Evolutionary conservation across 352 stramenopile species (phyloP).

Genomic region (Phytophthora rubi): DNA sequence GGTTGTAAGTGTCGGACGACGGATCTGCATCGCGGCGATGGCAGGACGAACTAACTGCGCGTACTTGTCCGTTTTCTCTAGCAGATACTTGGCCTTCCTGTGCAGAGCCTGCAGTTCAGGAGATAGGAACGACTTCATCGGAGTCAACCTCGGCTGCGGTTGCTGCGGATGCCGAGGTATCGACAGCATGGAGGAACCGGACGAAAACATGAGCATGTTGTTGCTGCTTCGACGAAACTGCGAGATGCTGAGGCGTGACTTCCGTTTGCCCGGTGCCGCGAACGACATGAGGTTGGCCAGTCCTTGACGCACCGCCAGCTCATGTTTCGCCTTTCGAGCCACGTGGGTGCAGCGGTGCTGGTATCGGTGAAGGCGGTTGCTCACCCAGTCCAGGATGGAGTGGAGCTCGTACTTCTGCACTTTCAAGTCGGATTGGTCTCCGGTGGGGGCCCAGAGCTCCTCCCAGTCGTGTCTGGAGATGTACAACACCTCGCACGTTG

Average conservation of each 20-base stretch:
- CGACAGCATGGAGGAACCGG: not conserved
- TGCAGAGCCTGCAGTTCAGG: not conserved
- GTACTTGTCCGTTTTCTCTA: not conserved
- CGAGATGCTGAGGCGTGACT: not conserved
- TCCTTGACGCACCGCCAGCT: conserved; percentile 4
- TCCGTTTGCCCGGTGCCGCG: not conserved
- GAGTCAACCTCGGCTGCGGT: not conserved
- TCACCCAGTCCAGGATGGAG: conserved; percentile 63
- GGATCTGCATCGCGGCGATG: not conserved
- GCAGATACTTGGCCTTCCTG: conserved; percentile 2
- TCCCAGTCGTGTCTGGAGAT: conserved; percentile 60
- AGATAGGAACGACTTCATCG: not conserved
- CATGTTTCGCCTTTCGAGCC: conserved; percentile 42
- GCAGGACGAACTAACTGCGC: not conserved
- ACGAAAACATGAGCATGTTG: not conserved
- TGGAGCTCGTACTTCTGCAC: conserved; percentile 54
- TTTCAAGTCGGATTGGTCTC: conserved; percentile 39
- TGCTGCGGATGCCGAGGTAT: not conserved
- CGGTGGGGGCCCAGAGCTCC: conserved; percentile 48
- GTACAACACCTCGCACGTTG: conserved; percentile 59
- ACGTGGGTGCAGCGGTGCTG: conserved; percentile 41
- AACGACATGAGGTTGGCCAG: not conserved
- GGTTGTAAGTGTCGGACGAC: not conserved
- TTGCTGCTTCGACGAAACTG: not conserved
- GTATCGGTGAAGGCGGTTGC: conserved; percentile 45